Percentiles rank a stretch among this genome's conserved stretches.
phyloP scores from a whole-genome alignment of 2,329 filamentous ascomycete species.

The Beauveria medogensis region DNA sequence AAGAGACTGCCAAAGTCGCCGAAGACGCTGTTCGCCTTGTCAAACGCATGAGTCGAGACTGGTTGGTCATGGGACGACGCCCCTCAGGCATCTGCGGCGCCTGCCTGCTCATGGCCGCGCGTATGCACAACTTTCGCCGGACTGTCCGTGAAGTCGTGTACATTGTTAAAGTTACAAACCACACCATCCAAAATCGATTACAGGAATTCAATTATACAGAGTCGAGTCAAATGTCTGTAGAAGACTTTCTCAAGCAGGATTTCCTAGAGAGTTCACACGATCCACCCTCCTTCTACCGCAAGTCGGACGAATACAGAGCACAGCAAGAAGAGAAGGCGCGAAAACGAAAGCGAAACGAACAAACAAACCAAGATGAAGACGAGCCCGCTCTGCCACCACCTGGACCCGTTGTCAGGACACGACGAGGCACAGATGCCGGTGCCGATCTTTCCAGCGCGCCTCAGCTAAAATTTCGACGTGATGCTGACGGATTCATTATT shows the following conservation, averaged over 20 bases:
- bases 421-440: conserved; percentile 20
- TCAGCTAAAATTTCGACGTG: conserved; percentile 37
- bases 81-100: conserved; percentile 92
- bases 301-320: conserved; percentile 51
- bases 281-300: conserved; percentile 73
- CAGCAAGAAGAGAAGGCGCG: conserved; percentile 40
- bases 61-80: conserved; percentile 91
- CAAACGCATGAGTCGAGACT: conserved; percentile 89
- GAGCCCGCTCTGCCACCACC: conserved; percentile 10
- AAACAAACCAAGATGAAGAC: conserved; percentile 18
- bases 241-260: conserved; percentile 69
- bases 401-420: conserved; percentile 1
- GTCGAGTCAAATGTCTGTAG: conserved; percentile 75
- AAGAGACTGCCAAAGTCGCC: conserved; percentile 74
- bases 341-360: conserved; percentile 38
- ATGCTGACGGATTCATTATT: conserved; percentile 63
- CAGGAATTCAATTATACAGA: conserved; percentile 87
- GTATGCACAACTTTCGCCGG: conserved; percentile 96
- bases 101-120: conserved; percentile 85
- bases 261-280: conserved; percentile 68
- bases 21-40: conserved; percentile 82
- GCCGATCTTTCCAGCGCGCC: conserved; percentile 28
- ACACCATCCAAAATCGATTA: conserved; percentile 84
- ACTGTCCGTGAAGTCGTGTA: conserved; percentile 95
- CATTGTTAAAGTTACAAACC: conserved; percentile 90